Conservation (phyloP, 352 stramenopile species). For the Stephanocyclus meneghinianus region DNA sequence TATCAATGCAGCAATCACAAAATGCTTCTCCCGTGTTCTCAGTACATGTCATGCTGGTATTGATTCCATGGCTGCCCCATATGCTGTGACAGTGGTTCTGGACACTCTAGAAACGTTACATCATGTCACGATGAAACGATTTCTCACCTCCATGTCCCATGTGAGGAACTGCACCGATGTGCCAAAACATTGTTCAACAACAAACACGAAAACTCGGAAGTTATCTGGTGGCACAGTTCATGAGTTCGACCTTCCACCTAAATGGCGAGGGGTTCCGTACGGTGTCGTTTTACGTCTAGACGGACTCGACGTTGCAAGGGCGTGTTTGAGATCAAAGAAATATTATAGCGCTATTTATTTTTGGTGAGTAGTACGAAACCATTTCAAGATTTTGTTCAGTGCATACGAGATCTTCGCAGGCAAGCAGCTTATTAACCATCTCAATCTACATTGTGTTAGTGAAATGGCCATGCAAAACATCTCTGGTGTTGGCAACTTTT, state of each 20-base stretch:
- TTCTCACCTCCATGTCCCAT: slow-evolving; percentile 55
- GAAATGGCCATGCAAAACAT: slow-evolving; percentile 73
- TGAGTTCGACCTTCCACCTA: neutral
- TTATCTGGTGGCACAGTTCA: slow-evolving; percentile 5
- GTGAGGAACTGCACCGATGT: slow-evolving; percentile 36
- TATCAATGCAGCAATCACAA: slow-evolving; percentile 56
- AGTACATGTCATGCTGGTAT: neutral
- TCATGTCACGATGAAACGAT: slow-evolving; percentile 62
- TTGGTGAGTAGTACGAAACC: neutral
- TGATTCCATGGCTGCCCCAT: slow-evolving; percentile 8
- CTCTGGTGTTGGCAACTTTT: slow-evolving; percentile 55
- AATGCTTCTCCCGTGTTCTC: slow-evolving; percentile 59
- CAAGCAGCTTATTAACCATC: neutral
- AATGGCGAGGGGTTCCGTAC: slow-evolving; percentile 77
- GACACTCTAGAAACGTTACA: slow-evolving; percentile 71
- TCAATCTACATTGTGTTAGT: slow-evolving; percentile 13
- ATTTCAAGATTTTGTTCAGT: neutral
- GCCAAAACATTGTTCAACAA: slow-evolving; percentile 26
- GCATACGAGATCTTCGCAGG: neutral
- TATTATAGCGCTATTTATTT: slow-evolving; percentile 79
- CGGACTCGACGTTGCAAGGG: slow-evolving; percentile 67
- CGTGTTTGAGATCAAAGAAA: slow-evolving; percentile 62
- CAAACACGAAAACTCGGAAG: slow-evolving; percentile 35
- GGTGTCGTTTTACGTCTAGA: slow-evolving; percentile 74
- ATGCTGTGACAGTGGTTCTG: slow-evolving; percentile 56